Conservation (phyloP, 805 yeast species). For the Candida suzukii region DNA sequence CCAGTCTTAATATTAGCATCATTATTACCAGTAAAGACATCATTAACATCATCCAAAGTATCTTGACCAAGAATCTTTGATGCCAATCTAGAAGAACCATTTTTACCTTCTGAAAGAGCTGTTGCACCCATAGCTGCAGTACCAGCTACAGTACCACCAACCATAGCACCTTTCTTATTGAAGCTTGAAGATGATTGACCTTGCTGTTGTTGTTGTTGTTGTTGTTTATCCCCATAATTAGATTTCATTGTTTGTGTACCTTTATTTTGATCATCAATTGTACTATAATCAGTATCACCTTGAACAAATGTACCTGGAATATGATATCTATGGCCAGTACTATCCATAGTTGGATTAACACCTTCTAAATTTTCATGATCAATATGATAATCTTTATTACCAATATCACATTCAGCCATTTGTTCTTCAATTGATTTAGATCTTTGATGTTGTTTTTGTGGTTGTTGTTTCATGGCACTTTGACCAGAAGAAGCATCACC, state of each 20-base stretch:
- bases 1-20: conserved; percentile 3
- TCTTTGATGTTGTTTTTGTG: too few species aligned
- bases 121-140: neutral
- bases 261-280: neutral
- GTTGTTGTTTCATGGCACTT: too few species aligned
- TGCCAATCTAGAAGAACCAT: too few species aligned
- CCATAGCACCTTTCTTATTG: neutral
- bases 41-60: conserved; percentile 1
- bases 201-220: too few species aligned
- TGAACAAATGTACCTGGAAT: neutral
- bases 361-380: too few species aligned
- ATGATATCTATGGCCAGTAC: neutral
- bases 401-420: neutral
- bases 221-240: too few species aligned
- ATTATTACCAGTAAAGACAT: conserved; percentile 1
- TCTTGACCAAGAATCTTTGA: neutral
- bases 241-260: too few species aligned
- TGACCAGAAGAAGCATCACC: too few species aligned
- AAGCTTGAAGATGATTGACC: neutral
- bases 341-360: too few species aligned
- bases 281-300: too few species aligned
- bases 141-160: neutral
- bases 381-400: too few species aligned
- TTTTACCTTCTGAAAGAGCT: neutral
- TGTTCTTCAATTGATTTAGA: neutral